Evolutionary conservation across 192 early-diverging fungal genomes (phyloP).

Genomic region (Cetraspora pellucida): DNA sequence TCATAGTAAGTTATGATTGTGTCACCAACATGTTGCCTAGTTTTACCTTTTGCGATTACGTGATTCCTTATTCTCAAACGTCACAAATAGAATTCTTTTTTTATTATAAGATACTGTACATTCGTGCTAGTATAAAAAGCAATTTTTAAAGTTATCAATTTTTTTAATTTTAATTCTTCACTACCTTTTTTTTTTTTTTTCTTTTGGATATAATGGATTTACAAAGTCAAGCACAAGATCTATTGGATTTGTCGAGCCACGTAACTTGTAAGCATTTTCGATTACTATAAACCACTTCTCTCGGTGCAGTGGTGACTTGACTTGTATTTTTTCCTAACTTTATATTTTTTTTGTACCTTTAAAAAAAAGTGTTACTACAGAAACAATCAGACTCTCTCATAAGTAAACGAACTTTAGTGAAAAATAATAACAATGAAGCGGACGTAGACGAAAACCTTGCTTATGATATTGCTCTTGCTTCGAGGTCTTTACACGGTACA

Average conservation of each 20-base stretch:
- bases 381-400: conserved; percentile 30
- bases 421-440: neutral
- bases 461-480: conserved; percentile 24
- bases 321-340: neutral
- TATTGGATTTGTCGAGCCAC: conserved; percentile 24
- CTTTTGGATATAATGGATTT: conserved; percentile 22
- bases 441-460: neutral
- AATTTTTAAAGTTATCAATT: too few relatives aligned
- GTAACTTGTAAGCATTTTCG: conserved; percentile 19
- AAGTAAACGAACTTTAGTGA: conserved; percentile 7
- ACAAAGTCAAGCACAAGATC: conserved; percentile 34
- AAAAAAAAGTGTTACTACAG: conserved; percentile 18
- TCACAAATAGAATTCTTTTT: too few relatives aligned
- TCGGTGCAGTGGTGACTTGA: neutral
- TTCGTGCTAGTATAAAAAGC: too few relatives aligned
- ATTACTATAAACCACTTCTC: neutral
- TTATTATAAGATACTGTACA: too few relatives aligned
- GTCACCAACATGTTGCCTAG: too few relatives aligned
- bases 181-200: too few relatives aligned
- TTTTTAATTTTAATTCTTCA: too few relatives aligned
- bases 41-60: too few relatives aligned
- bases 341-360: neutral
- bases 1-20: too few relatives aligned
- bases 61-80: too few relatives aligned
- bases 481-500: conserved; percentile 21